Conservation (phyloP, 2,329 filamentous ascomycete genomes). For the Phyllosticta ampelicida region DNA sequence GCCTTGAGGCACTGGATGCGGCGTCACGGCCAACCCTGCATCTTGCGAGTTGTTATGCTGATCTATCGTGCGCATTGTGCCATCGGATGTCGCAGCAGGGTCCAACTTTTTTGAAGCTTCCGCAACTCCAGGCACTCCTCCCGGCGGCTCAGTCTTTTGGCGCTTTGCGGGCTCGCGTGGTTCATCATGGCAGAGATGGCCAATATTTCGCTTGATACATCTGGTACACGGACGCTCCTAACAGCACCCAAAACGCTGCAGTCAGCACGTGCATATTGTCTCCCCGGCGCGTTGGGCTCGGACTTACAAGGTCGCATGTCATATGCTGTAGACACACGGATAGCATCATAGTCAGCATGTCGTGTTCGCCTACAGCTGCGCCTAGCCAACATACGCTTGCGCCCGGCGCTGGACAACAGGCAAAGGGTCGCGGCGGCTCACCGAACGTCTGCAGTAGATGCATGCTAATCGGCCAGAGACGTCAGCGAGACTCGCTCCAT, state of each 20-base stretch:
- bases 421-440: slow-evolving; percentile 24
- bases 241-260: slow-evolving; percentile 18
- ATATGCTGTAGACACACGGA: slow-evolving; percentile 32
- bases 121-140: slow-evolving; percentile 21
- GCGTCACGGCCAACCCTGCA: slow-evolving; percentile 28
- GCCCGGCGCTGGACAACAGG: background rate
- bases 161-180: slow-evolving; percentile 80
- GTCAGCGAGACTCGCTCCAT: slow-evolving; percentile 19
- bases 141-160: slow-evolving; percentile 47
- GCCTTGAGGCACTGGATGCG: slow-evolving; percentile 24
- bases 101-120: slow-evolving; percentile 19
- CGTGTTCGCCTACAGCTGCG: slow-evolving; percentile 11
- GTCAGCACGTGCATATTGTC: slow-evolving; percentile 23
- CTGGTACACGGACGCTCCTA: slow-evolving; percentile 92
- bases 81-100: slow-evolving; percentile 19
- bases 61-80: slow-evolving; percentile 14
- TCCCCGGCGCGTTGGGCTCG: background rate
- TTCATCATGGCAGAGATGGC: slow-evolving; percentile 96
- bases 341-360: slow-evolving; percentile 23
- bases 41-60: slow-evolving; percentile 23
- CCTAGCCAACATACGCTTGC: background rate
- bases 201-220: slow-evolving; percentile 98
- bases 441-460: slow-evolving; percentile 44
- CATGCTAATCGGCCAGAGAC: slow-evolving; percentile 28
- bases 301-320: slow-evolving; percentile 42